Percentiles rank a stretch among this genome's conserved stretches.
These are phyloP conservation scores for Candida ulmi DNA, from an alignment of 805 yeast genomes.

Conservation along the genomic window DNA sequence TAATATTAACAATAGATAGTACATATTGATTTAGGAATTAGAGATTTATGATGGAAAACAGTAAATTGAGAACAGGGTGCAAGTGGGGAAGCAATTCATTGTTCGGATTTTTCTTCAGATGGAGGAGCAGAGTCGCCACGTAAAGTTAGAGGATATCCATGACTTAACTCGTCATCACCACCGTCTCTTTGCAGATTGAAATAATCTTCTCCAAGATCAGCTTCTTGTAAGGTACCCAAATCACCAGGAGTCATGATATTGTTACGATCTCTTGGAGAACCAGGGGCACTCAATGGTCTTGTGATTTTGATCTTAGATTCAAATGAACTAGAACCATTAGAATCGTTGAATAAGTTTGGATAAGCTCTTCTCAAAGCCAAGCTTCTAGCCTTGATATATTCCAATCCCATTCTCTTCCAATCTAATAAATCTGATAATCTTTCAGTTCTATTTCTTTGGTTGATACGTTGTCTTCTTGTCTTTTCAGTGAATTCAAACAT, in stretches of 20 bases:
- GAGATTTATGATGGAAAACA: no score
- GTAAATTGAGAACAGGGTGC: no score
- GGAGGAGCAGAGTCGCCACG: conserved; percentile 44
- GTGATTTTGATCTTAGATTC: conserved; percentile 62
- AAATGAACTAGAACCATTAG: conserved; percentile 24
- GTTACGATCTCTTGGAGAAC: conserved; percentile 78
- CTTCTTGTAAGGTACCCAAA: conserved; percentile 92
- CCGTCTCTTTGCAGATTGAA: conserved; percentile 41
- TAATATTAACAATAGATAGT: no score
- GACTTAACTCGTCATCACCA: conserved; percentile 36
- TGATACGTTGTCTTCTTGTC: conserved; percentile 94
- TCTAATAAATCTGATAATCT: conserved; percentile 87
- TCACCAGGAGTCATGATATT: conserved; percentile 97
- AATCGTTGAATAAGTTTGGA: conserved; percentile 65
- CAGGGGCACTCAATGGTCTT: conserved; percentile 94
- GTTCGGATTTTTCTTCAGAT: conserved; percentile 3
- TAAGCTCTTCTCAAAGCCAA: conserved; percentile 90
- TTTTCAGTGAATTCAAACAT: conserved; percentile 87
- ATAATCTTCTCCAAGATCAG: conserved; percentile 77
- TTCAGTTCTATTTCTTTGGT: conserved; percentile 96
- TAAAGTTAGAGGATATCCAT: conserved; percentile 40
- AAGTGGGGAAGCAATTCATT: background rate
- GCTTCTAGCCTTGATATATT: conserved; percentile 91
- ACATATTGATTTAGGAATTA: no score
- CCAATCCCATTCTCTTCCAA: conserved; percentile 98